Base-by-base conservation (phyloP, 176 grass and related monocot species). In the Musa itinerans region DNA sequence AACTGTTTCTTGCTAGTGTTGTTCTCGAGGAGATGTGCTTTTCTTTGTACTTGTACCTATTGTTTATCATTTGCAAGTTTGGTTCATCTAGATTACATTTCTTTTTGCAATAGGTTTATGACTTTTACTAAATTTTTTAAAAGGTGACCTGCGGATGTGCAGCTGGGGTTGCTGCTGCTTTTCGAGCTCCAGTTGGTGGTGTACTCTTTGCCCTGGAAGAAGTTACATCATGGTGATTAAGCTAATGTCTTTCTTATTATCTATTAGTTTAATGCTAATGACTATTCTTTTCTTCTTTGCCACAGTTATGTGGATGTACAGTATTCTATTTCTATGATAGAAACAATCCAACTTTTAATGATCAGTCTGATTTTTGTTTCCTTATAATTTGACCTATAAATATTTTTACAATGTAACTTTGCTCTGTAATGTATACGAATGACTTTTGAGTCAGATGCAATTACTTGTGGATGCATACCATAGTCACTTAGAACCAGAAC, bases 111-210 rank as follows among this genome's bases (percentile, higher is more conserved):
- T 71, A 51, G 69, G 69, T 52, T 71, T 51, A 15, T 52, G 49
- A 56, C 21, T 53, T 54, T 74, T 74, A 1, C 14, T 80, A 78
- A 85, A 87, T 91, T 84, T 87, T 97, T 91, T 76, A 87, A 91
- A 97, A 98, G 95, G 95, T 98, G 54, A 98, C 95, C 68, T 98
- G 95, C 76, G 95, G 95, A 98, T 98, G 95, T 91, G 95, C 95
- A 89, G 95, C 95, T 91, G 95, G 95, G 74, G 95, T 98, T 91
- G 95, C 95, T 87, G 95, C 95, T 73, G 95, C 95, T 53, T 98
- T 98, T 85, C 86, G 95, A 87, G 95, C 95, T 83, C 95, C 95
- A 17, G 90, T 98, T 91, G 95, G 95, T 73, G 95, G 95, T 54
- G 95, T 98, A 77, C 78, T 98, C 53, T 98, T 98, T 81, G 95